Evolutionary conservation across 2,329 filamentous ascomycete species (phyloP).

Genomic region (Cladosporium velox): DNA sequence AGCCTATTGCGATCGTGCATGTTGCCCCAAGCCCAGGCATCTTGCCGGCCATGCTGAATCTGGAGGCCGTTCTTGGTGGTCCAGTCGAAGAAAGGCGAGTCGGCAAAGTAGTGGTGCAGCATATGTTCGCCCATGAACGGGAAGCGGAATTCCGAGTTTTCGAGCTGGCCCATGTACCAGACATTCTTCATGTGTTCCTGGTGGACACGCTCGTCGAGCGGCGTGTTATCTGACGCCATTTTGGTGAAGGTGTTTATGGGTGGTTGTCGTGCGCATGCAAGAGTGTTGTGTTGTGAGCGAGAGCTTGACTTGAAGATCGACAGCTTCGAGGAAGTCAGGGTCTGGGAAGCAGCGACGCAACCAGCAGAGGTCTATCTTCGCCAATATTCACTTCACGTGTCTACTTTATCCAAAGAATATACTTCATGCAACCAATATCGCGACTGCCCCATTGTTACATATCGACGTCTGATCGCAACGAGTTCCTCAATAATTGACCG

Average conservation of each 20-base stretch:
- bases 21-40: conserved; percentile 52
- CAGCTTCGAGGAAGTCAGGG: neutral
- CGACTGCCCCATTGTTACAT: neutral
- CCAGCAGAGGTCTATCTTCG: neutral
- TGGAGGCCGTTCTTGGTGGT: conserved; percentile 62
- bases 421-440: neutral
- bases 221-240: conserved; percentile 26
- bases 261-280: neutral
- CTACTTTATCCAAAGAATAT: neutral
- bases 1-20: conserved; percentile 59
- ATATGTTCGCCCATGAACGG: conserved; percentile 42
- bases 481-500: neutral
- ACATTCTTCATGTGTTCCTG: conserved; percentile 26
- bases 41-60: conserved; percentile 53
- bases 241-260: neutral
- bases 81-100: conserved; percentile 64
- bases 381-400: neutral
- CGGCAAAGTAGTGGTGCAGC: conserved; percentile 62
- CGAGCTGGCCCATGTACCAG: conserved; percentile 33
- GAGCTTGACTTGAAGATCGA: neutral
- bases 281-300: conserved; percentile 1
- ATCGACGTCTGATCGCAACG: neutral
- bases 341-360: neutral
- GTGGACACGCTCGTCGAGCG: conserved; percentile 33
- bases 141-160: conserved; percentile 22